A percentile compares a stretch with the other conserved stretches of the same genome.
Evolutionary conservation across 345 rosid genomes (phyloP).

Genomic region (Pistacia vera): DNA sequence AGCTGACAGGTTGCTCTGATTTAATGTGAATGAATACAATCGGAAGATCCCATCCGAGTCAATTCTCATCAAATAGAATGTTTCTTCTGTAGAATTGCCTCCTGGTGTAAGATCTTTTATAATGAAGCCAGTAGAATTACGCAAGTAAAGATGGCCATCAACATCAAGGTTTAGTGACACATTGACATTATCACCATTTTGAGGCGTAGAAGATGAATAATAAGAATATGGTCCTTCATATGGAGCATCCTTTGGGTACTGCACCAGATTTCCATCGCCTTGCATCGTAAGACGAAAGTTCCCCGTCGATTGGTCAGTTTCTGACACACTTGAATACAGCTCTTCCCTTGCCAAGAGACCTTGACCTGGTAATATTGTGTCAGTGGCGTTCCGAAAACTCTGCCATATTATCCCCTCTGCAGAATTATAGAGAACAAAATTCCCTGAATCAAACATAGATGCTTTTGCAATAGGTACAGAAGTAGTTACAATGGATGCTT

Average conservation of each 20-base stretch:
- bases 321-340: slow-evolving; percentile 14
- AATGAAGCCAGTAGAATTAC: not conserved
- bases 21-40: slow-evolving; percentile 14
- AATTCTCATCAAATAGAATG: not conserved
- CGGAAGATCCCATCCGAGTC: slow-evolving; percentile 26
- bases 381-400: slow-evolving; percentile 21
- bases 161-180: slow-evolving; percentile 20
- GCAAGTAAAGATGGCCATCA: slow-evolving; percentile 27
- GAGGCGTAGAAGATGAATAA: not conserved
- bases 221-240: slow-evolving; percentile 8
- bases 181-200: not conserved
- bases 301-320: slow-evolving; percentile 20
- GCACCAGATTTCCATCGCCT: slow-evolving; percentile 30
- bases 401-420: slow-evolving; percentile 20
- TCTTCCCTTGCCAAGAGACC: slow-evolving; percentile 3
- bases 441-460: too few relatives aligned
- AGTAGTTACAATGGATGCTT: too few relatives aligned
- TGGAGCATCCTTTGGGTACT: slow-evolving; percentile 20
- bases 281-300: slow-evolving; percentile 31
- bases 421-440: too few relatives aligned
- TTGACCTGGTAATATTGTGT: slow-evolving; percentile 30
- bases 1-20: not conserved
- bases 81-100: slow-evolving; percentile 1
- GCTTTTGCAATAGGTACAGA: too few relatives aligned
- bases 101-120: not conserved